Evolutionary conservation across 176 grass and related monocot genomes (phyloP), one percentile per base, ranked within the genome.

Genomic region (Chrysopogon serrulatus): DNA sequence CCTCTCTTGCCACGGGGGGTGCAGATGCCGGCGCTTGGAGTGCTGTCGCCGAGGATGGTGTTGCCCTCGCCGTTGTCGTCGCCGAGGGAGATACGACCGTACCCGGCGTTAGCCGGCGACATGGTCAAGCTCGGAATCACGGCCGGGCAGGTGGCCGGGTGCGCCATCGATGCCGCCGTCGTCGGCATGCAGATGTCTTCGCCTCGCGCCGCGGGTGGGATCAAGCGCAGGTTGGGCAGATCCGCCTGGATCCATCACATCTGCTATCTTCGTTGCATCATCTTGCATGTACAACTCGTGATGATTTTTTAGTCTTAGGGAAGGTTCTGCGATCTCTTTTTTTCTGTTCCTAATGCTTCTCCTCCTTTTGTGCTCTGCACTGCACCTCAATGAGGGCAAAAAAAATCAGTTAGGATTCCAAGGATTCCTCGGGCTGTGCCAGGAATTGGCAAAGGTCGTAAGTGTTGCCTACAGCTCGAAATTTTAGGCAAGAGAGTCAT

Each of bases 211-310:
- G 65, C 65, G 0, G 61, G 89, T 35, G 89, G 86, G 63, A 92
- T 96, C 87, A 96, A 96, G 76, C 81, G 93, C 82, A 96, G 93
- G 93, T 96, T 67, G 30, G 68, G 23, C 76, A 90, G 88, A 87
- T 90, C 88, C 78, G 83, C 66, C 18, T 45, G 1, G 70, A 76
- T 81, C 62, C 47, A 73, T 66, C 13, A 66, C 24, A 44, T 67
- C 27, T 47, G 26, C n/a, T 59, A 68, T 17, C 36, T 60, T 73
- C 19, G 60, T 13, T 53, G 14, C 39, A 72, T 75, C 37, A 73
- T 66, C 31, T 61, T 86, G 63, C 81, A 82, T 79, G 71, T 48
- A 5, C 1, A 42, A 12, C 28, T 79, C n/a, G 3, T 73, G 10
- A 59, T 26, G n/a, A 60, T 68, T 68, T 36, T 42, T n/a, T n/a